Conservation (phyloP, 495 filamentous ascomycete genomes). For the Lasiosphaeriaceae sp. region DNA sequence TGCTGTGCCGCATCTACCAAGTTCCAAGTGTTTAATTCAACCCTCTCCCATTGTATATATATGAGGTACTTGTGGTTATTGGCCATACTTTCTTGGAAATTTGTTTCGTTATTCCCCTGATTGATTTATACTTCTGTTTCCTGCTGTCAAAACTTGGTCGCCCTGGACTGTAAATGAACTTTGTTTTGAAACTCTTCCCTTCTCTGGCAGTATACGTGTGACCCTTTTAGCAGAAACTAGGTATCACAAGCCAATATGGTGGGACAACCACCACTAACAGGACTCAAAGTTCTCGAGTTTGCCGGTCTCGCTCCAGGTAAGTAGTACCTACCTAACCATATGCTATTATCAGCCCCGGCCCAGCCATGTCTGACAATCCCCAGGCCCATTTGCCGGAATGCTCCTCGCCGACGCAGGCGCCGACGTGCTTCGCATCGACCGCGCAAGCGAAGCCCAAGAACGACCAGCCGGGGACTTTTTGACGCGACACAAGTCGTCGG, state of each 20-base stretch:
- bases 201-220: no score
- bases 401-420: conserved; percentile 88
- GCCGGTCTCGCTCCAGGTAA: conserved; percentile 84
- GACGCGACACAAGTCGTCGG: conserved; percentile 72
- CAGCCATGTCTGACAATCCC: not conserved
- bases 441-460: conserved; percentile 29
- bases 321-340: conserved; percentile 1
- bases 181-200: no score
- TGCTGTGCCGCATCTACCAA: not conserved
- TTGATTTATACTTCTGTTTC: no score
- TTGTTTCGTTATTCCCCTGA: no score
- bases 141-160: no score
- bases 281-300: conserved; percentile 81
- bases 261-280: conserved; percentile 58
- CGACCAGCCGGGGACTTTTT: conserved; percentile 62
- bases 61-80: no score
- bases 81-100: no score
- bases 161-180: no score
- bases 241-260: not conserved
- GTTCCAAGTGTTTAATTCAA: not conserved
- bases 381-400: conserved; percentile 84
- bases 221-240: not conserved
- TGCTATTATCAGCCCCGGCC: not conserved
- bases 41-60: no score
- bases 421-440: conserved; percentile 82